Evolutionary conservation across 768 basidiomycete species (phyloP), one percentile per base, ranked within the genome.

Genomic region (Lactarius trivialis): DNA sequence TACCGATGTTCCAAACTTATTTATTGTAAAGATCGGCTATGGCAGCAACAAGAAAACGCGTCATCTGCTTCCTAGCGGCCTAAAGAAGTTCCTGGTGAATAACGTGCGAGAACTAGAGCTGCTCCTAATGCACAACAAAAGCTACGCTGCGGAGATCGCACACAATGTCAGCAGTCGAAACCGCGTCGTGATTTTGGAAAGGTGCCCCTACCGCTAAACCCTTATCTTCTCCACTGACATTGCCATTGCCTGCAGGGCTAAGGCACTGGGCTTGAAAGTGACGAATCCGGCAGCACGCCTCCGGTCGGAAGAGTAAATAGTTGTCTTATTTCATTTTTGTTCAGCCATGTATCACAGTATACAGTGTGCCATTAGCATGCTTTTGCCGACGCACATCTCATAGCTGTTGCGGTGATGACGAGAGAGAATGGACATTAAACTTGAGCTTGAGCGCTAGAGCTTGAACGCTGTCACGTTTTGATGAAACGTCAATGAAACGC

Each of bases 71-170:
- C 97, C 97, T 65, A 94, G 87, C 73, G 97, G 97, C 65, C 83
- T 91, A 74, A 96, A 97, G 81, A 93, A 95, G 76, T 88, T 98
- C 80, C 79, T 96, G 65, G 91, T 99, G 71, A 88, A 83, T 83
- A 98, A 98, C 77, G 82, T 89, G 58, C 84, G 88, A 74, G 95
- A 98, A 75, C 77, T 99, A 65, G 94, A 98, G 70, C 84, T 98
- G 70, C 87, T 98, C 66, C 82, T 98, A 56, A 95, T 98, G 93
- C 95, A 98, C 85, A 95, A 93, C 85, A 92, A 92, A 81, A 88
- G 79, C 71, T 98, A 89, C 73, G 88, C 94, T 54, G 97, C 94
- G 58, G 93, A 96, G 75, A 93, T 99, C 70, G 97, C 97, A 56
- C 95, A 97, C 82, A 87, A 85, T 69, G 94, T 99, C 67, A 91